Base-by-base conservation (phyloP, 225 moss, liverwort and hornwort species). In the Ulota crispa region DNA sequence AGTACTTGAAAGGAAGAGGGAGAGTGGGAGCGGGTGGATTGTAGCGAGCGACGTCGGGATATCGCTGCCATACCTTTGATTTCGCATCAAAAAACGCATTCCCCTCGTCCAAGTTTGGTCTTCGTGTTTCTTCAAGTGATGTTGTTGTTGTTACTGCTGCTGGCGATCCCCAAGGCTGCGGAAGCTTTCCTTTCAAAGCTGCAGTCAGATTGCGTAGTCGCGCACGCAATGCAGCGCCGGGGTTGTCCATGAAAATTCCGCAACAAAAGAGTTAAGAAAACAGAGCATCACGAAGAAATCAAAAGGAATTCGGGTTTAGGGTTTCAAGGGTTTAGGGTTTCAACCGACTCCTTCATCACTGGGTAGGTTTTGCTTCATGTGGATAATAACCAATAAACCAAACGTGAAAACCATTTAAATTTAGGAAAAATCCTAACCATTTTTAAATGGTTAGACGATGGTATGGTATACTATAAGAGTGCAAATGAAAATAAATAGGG, bases 1-100 rank as follows among this genome's bases (percentile, higher is more conserved):
- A 90, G 52, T 76, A 84, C 16, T 71, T 56, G 73, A 86, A 88
- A 24, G 90, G 90, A 24, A 88, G 78, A 69, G 88, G 88, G 37
- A 88, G 73, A 12, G 80, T 75, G 24, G 79, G 24, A 43, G 82
- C 37, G 18, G 88, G 91, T 5, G 88, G 91, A 26, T 88, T 88
- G 77, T 82, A 91, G 50, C 90, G 88, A 36, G 88, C 85, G 23
- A 77, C 71, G n/a, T 71, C 47, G 37, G 82, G 80, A 21, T 70
- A 76, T 52, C 72, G 82, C 20, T 73, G 61, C 83, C 85, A 85
- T 0, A 88, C 70, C 5, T 60, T 15, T 26, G 85, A 85, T 18
- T 68, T 52, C 9, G 72, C 77, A 30, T 78, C 75, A 15, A 91
- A 91, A 26, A 86, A 88, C n/a, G 19, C 27, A 62, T 84, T 82